Percentiles rank a stretch among this genome's conserved stretches.
Evolutionary conservation across 2,329 filamentous ascomycete species (phyloP).

Genomic region (Penicillium rolfsii): DNA sequence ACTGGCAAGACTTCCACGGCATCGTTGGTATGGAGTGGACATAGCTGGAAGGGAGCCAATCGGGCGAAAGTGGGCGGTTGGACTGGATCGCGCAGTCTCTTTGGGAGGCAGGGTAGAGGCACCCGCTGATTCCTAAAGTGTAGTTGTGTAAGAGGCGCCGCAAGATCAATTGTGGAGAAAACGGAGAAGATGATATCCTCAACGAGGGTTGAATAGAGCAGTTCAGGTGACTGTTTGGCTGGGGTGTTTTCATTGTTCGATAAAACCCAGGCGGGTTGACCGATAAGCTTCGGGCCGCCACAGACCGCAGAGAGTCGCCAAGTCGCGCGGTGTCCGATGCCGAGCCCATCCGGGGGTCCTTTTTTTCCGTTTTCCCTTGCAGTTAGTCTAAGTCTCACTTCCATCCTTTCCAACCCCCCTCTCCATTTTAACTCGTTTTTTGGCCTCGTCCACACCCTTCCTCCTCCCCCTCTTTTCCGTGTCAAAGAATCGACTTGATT

Average conservation of each 20-base stretch:
- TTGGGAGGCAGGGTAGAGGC: slow-evolving; percentile 1
- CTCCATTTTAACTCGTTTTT: slow-evolving; percentile 6
- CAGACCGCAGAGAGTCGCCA: not conserved
- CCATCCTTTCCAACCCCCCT: slow-evolving; percentile 22
- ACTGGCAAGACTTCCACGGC: not conserved
- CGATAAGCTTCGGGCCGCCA: slow-evolving; percentile 1
- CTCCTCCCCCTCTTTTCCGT: slow-evolving; percentile 15
- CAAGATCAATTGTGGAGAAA: not conserved
- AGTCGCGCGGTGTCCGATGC: slow-evolving; percentile 17
- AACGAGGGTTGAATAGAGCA: slow-evolving; percentile 1
- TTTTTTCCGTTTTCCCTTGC: slow-evolving; percentile 36
- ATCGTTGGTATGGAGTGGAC: not conserved
- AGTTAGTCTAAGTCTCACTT: slow-evolving; percentile 1
- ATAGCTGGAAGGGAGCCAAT: slow-evolving; percentile 1
- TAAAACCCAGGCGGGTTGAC: not conserved
- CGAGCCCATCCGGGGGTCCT: slow-evolving; percentile 39
- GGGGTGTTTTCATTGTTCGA: not conserved
- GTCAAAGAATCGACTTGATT: slow-evolving; percentile 21
- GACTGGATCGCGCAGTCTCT: not conserved
- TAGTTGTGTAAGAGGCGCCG: slow-evolving; percentile 10
- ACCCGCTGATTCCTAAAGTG: not conserved
- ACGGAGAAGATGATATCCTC: not conserved
- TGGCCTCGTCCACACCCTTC: slow-evolving; percentile 2
- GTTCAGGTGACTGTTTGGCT: not conserved
- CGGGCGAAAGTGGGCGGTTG: not conserved